Conservation (phyloP, 2,329 filamentous ascomycete species). For the Trichoderma cornu-damae region DNA sequence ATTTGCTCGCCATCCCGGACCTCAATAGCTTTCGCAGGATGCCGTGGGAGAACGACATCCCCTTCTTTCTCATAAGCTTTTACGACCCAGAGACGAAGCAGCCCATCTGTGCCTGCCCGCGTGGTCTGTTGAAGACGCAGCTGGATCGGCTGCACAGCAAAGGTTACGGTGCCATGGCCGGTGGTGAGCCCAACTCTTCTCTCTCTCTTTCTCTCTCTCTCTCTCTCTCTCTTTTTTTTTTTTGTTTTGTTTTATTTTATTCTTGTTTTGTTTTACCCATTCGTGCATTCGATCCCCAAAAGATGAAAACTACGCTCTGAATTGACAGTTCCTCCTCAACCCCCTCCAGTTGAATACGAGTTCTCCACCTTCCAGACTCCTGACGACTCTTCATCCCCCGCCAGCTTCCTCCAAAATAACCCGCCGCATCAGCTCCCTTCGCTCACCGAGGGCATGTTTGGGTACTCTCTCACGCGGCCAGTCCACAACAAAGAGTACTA, state of each 20-base stretch:
- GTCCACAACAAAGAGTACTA: constrained; percentile 91
- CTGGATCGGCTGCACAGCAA: constrained; percentile 61
- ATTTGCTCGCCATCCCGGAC: constrained; percentile 78
- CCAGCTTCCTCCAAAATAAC: constrained; percentile 68
- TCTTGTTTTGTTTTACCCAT: too few species aligned
- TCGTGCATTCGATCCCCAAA: too few species aligned
- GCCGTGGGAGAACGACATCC: constrained; percentile 83
- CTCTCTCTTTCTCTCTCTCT: background rate
- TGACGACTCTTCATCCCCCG: constrained; percentile 57
- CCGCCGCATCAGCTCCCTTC: constrained; percentile 67
- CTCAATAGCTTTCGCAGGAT: constrained; percentile 73
- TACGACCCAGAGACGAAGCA: constrained; percentile 70
- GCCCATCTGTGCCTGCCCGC: constrained; percentile 71
- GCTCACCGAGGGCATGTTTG: constrained; percentile 92
- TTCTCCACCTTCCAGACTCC: constrained; percentile 87
- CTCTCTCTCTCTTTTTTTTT: too few species aligned
- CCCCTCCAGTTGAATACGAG: constrained; percentile 73
- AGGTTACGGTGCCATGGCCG: constrained; percentile 82
- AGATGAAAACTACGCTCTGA: background rate
- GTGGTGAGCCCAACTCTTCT: constrained; percentile 54
- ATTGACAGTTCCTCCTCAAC: background rate
- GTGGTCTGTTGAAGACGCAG: constrained; percentile 66
- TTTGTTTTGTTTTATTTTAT: too few species aligned
- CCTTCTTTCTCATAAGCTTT: constrained; percentile 82
- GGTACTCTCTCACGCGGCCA: constrained; percentile 81